Percentiles rank a stretch among this genome's conserved stretches.
These are phyloP conservation scores for Globisporangium sylvaticum DNA, from an alignment of 352 stramenopile species.

Conservation along the genomic window DNA sequence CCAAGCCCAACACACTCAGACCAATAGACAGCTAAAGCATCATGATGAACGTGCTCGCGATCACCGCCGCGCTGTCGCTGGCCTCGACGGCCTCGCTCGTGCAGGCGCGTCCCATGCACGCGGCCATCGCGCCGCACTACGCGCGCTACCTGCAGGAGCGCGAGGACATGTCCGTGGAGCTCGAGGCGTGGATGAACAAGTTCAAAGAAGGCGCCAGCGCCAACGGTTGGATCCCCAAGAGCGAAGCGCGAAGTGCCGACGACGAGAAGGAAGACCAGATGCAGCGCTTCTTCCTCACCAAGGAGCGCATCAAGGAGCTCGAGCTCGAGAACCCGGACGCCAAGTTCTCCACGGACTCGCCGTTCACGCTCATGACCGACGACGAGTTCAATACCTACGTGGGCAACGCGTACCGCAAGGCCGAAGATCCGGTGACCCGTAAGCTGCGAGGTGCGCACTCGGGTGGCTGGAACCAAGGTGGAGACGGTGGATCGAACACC, in stretches of 20 bases:
- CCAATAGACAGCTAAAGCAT: neutral
- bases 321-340: conserved; percentile 5
- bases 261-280: conserved; percentile 26
- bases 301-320: conserved; percentile 7
- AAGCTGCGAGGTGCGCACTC: conserved; percentile 4
- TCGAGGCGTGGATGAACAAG: conserved; percentile 44
- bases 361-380: conserved; percentile 29
- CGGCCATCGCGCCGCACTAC: conserved; percentile 26
- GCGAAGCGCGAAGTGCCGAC: conserved; percentile 23
- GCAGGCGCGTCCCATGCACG: conserved; percentile 21
- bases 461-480: neutral
- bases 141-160: conserved; percentile 49
- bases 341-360: conserved; percentile 26
- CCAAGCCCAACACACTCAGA: neutral
- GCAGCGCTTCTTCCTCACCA: conserved; percentile 24
- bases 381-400: conserved; percentile 29
- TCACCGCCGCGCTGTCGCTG: conserved; percentile 15
- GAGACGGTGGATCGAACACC: too few species aligned
- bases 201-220: conserved; percentile 20
- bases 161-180: conserved; percentile 31
- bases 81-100: conserved; percentile 6
- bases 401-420: conserved; percentile 14
- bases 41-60: conserved; percentile 7
- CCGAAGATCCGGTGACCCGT: neutral
- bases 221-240: conserved; percentile 24